A percentile compares a stretch with the other conserved stretches of the same genome.
phyloP scores from a whole-genome alignment of 306 rosid genomes.

The Neltuma alba region DNA sequence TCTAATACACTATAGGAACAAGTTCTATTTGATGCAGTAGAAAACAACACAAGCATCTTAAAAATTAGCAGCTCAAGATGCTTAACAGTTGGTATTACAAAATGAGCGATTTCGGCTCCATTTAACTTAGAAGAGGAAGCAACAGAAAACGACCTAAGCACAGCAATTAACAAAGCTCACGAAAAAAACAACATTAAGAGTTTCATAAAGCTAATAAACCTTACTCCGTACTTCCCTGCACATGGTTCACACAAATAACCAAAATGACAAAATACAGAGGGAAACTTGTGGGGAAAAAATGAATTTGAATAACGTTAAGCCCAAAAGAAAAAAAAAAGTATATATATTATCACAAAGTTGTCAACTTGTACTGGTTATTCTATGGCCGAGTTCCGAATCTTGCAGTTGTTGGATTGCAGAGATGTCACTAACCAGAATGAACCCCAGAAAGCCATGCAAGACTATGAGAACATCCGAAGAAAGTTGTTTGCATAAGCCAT shows the following conservation, averaged over 20 bases:
- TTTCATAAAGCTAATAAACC: constrained; percentile 28
- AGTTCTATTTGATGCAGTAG: not conserved
- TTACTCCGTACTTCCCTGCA: constrained; percentile 35
- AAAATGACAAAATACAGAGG: constrained; percentile 17
- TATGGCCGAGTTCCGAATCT: constrained; percentile 31
- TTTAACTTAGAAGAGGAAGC: not conserved
- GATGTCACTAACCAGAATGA: constrained; percentile 29
- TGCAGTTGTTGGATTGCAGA: constrained; percentile 38
- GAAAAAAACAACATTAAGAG: constrained; percentile 32
- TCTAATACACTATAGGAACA: not conserved
- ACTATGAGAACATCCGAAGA: constrained; percentile 74
- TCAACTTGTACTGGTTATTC: constrained; percentile 36
- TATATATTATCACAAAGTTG: constrained; percentile 38
- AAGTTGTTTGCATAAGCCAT: constrained; percentile 99
- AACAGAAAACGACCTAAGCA: not conserved
- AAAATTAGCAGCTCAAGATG: not conserved
- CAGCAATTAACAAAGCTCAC: constrained; percentile 20
- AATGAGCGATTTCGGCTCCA: not conserved
- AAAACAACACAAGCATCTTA: not conserved
- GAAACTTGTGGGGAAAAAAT: constrained; percentile 35
- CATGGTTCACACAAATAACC: constrained; percentile 29
- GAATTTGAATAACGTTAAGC: constrained; percentile 37
- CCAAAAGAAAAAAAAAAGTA: not conserved
- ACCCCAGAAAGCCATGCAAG: constrained; percentile 27
- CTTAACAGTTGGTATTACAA: not conserved